phyloP scores from a whole-genome alignment of 2,329 filamentous ascomycete genomes.

The Colletotrichum sp. region DNA sequence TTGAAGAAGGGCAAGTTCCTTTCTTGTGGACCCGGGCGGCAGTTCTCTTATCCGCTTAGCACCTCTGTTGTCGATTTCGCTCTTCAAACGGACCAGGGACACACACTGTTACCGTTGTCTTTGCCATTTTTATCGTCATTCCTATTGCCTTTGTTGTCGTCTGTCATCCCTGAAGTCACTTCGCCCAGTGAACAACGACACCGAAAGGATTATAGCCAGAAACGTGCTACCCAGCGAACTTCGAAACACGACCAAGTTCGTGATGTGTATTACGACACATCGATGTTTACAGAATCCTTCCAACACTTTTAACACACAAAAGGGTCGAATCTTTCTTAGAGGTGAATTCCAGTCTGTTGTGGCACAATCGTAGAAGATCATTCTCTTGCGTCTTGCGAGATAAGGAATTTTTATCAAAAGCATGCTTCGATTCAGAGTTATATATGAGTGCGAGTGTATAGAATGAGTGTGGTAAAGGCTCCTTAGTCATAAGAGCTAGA shows the following conservation, averaged over 20 bases:
- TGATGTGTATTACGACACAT: no score
- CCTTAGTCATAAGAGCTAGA: fast-evolving
- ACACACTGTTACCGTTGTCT: neutral
- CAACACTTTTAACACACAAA: neutral
- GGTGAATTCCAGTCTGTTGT: fast-evolving
- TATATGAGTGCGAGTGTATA: neutral
- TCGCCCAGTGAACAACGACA: fast-evolving
- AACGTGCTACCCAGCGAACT: neutral
- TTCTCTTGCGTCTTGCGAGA: neutral
- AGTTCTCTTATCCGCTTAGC: neutral
- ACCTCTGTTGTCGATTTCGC: neutral
- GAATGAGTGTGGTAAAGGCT: neutral
- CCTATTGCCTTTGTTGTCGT: fast-evolving
- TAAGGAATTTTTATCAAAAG: neutral
- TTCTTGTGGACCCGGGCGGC: neutral
- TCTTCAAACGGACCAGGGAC: neutral
- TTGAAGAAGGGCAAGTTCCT: neutral
- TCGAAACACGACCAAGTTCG: no score
- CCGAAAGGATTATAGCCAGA: fast-evolving
- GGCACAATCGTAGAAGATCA: neutral
- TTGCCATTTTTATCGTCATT: fast-evolving
- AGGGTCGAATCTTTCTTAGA: fast-evolving
- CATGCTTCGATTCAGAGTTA: neutral
- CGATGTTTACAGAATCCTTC: neutral
- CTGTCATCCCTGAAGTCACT: neutral